Conservation (phyloP, 306 rosid genomes). For the Lathyrus sativus region DNA sequence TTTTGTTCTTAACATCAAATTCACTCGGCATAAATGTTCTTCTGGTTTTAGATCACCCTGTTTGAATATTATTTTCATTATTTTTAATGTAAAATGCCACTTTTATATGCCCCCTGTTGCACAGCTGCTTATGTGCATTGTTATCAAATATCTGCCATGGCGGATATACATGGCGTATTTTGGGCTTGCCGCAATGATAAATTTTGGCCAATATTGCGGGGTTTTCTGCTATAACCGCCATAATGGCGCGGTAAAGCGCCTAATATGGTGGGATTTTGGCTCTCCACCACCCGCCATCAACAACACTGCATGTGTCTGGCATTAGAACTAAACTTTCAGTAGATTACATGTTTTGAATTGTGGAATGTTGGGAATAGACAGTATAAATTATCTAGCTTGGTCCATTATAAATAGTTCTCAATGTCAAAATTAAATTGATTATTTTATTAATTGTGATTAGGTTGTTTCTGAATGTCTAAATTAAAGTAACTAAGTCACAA, state of each 20-base stretch:
- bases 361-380: conserved; percentile 1
- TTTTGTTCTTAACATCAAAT: neutral
- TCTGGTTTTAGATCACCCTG: conserved; percentile 2
- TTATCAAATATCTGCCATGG: too few species aligned
- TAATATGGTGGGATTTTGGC: too few species aligned
- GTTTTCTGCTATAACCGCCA: too few species aligned
- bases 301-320: neutral
- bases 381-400: neutral
- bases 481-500: too few species aligned
- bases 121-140: neutral
- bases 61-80: neutral
- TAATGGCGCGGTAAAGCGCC: too few species aligned
- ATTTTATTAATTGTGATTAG: too few species aligned
- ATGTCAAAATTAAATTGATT: too few species aligned
- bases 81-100: neutral
- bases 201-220: too few species aligned
- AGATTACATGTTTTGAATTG: conserved; percentile 3
- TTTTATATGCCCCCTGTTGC: neutral
- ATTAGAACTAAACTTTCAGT: neutral
- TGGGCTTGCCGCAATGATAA: too few species aligned
- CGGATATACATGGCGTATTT: too few species aligned
- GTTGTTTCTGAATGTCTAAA: too few species aligned
- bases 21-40: neutral
- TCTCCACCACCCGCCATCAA: too few species aligned
- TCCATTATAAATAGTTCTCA: neutral